Evolutionary conservation across 1,139 yeast species (phyloP), one percentile per base, ranked within the genome.

Genomic region (Wickerhamiella infanticola): DNA sequence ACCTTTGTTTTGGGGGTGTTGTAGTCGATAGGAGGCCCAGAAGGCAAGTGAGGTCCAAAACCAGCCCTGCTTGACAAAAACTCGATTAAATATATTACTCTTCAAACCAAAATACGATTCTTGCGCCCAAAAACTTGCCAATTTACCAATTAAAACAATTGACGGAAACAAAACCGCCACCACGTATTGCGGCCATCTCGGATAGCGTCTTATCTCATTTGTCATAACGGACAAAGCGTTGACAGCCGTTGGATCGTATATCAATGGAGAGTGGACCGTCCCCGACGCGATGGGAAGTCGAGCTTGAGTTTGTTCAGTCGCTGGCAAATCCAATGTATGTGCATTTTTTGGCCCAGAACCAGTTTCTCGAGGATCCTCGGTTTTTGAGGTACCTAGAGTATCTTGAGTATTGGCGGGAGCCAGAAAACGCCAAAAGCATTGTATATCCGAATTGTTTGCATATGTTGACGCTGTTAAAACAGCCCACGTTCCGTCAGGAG

Each of bases 21-120:
- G 50, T 24, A 39, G 41, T 27, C 47, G 44, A 24, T 47, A 45
- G 4, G 54, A 47, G 5, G 40, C 39, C 53, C 54, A 52, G 39
- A 52, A 72, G 4, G 69, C 67, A 3, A 72, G 4, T 0, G 86
- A 72, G 1, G 95, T 86, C 97, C 97, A 90, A 13, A 77, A 71
- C 98, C 98, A 90, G 3, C 96, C 97, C 39, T 70, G 70, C 58
- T 90, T 90, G 40, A 88, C 95, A 60, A 90, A 82, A 3, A 72
- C 45, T 35, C 72, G 72, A 61, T 90, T 90, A 51, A 88, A 60
- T 23, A 86, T 41, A 60, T 82, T 82, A 40, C 70, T 63, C 59
- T 79, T 81, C 49, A 74, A 65, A 47, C 80, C 75, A 61, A 78
- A 81, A 49, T 67, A 66, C 11, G 58, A 49, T 52, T 50, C 45